A percentile compares a stretch with the other conserved stretches of the same genome.
phyloP scores from a whole-genome alignment of 306 rosid species.

The Gastrolobium villosum region DNA sequence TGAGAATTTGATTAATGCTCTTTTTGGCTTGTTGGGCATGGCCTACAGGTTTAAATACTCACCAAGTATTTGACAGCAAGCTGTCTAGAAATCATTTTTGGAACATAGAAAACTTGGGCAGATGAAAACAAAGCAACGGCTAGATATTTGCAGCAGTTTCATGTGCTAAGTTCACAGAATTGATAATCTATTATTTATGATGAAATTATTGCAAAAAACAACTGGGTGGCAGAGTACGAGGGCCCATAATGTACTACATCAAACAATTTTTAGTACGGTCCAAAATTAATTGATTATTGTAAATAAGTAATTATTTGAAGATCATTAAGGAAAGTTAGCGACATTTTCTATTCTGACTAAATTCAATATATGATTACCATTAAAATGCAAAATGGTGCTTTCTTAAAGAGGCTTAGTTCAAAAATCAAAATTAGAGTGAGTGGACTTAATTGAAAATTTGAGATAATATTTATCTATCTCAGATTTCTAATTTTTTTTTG shows the following conservation, averaged over 20 bases:
- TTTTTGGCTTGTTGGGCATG: constrained; percentile 50
- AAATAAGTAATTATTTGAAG: constrained; percentile 5
- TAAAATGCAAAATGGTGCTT: constrained; percentile 1
- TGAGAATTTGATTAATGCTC: constrained; percentile 36
- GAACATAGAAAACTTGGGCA: constrained; percentile 25
- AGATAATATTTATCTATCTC: not conserved
- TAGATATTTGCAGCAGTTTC: constrained; percentile 43
- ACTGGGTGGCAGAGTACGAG: not conserved
- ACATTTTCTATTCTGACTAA: not conserved
- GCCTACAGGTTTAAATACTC: constrained; percentile 54
- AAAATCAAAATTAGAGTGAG: constrained; percentile 7
- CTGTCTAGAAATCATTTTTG: constrained; percentile 40
- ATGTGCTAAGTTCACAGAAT: constrained; percentile 41
- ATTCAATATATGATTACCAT: not conserved
- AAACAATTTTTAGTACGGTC: constrained; percentile 7
- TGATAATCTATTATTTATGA: constrained; percentile 27
- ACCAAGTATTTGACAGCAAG: constrained; percentile 42
- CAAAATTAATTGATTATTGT: constrained; percentile 22
- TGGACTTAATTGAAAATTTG: not conserved
- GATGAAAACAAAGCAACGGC: constrained; percentile 66
- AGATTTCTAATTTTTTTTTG: too few relatives aligned
- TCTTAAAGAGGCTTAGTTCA: constrained; percentile 12
- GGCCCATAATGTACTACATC: constrained; percentile 4
- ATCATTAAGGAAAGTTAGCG: constrained; percentile 20
- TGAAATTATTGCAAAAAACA: constrained; percentile 18